Percentiles rank a stretch among this genome's conserved stretches.
Evolutionary conservation across 768 basidiomycete genomes (phyloP).

Genomic region (Mycena alexandri): DNA sequence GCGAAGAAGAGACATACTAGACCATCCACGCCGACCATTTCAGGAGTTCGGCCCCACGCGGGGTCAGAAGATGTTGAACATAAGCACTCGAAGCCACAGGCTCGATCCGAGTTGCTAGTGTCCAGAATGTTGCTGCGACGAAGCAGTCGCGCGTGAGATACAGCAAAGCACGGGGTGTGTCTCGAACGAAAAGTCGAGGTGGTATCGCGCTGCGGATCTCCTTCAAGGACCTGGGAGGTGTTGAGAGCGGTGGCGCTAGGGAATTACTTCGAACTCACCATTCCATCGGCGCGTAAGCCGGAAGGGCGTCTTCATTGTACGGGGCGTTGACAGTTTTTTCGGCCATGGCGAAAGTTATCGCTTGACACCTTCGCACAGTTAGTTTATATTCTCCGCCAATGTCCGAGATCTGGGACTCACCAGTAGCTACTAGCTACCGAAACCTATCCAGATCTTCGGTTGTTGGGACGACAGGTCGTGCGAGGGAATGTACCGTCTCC

Average conservation of each 20-base stretch:
- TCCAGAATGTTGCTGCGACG: conserved; percentile 5
- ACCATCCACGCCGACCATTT: conserved; percentile 17
- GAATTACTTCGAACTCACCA: neutral
- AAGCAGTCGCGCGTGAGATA: conserved; percentile 15
- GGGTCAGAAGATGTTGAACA: conserved; percentile 4
- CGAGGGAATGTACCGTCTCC: too few relatives aligned
- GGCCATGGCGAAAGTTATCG: conserved; percentile 8
- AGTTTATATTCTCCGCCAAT: conserved; percentile 5
- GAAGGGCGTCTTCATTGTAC: conserved; percentile 15
- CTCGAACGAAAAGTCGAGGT: neutral
- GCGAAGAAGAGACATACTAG: conserved; percentile 1
- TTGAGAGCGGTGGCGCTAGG: neutral
- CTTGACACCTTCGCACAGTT: neutral
- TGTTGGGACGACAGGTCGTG: too few relatives aligned
- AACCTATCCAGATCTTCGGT: too few relatives aligned
- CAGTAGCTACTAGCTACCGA: too few relatives aligned
- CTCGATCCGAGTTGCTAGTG: conserved; percentile 15
- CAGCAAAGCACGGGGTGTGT: conserved; percentile 5
- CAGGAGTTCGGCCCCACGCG: conserved; percentile 6
- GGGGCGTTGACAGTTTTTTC: neutral
- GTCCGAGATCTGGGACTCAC: too few relatives aligned
- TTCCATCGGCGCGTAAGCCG: conserved; percentile 17
- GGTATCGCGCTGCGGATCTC: conserved; percentile 22
- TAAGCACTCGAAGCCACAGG: neutral
- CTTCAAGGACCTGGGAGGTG: conserved; percentile 17